Conservation (phyloP, 2,329 filamentous ascomycete genomes). For the Trichoderma atroviride region DNA sequence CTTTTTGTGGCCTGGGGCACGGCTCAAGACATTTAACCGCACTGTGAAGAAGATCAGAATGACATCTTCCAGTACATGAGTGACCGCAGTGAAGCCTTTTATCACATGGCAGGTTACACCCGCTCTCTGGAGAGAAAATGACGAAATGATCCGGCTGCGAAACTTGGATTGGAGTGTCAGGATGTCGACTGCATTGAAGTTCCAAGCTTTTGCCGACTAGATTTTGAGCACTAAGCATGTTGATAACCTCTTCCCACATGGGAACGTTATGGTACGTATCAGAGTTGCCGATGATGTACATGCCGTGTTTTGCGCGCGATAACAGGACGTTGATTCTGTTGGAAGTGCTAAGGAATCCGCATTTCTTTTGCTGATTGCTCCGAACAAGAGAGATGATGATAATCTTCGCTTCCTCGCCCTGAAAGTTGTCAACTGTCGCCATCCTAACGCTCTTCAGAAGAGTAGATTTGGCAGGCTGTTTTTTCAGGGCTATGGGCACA, state of each 20-base stretch:
- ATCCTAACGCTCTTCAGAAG: constrained; percentile 55
- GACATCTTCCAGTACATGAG: constrained; percentile 49
- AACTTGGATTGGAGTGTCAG: constrained; percentile 52
- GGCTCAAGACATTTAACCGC: constrained; percentile 49
- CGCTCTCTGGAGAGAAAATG: constrained; percentile 61
- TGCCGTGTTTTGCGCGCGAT: constrained; percentile 67
- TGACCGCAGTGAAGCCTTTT: constrained; percentile 53
- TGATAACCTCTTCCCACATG: constrained; percentile 66
- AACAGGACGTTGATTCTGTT: constrained; percentile 73
- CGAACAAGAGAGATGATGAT: constrained; percentile 71
- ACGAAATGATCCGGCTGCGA: constrained; percentile 60
- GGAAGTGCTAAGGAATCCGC: constrained; percentile 66
- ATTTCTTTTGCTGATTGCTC: constrained; percentile 61
- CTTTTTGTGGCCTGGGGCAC: constrained; percentile 46
- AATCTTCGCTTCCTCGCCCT: constrained; percentile 75
- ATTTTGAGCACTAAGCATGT: constrained; percentile 47
- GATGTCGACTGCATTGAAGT: constrained; percentile 64
- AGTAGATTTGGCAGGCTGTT: neutral
- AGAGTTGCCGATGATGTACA: constrained; percentile 71
- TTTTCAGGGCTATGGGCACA: neutral
- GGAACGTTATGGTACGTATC: constrained; percentile 56
- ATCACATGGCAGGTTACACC: constrained; percentile 57
- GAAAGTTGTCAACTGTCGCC: constrained; percentile 75
- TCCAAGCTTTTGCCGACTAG: constrained; percentile 49
- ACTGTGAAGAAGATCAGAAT: constrained; percentile 51